Conservation (phyloP, 2,329 filamentous ascomycete genomes). For the Stachybotrys chartarum region DNA sequence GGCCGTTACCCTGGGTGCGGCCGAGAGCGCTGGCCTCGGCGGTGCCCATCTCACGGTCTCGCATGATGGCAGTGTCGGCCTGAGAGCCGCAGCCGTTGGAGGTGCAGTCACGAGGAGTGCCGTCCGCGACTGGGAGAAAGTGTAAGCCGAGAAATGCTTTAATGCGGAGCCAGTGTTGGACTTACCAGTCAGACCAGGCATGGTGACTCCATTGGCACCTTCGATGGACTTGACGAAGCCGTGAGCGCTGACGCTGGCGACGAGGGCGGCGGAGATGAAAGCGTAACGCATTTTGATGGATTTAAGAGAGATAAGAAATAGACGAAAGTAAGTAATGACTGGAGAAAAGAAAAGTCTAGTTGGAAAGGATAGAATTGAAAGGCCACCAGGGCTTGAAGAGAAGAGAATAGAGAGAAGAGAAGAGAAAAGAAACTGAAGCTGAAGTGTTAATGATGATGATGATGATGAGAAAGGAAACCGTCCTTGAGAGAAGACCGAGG, state of each 20-base stretch:
- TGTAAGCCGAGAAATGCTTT: background rate
- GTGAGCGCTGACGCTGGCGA: slow-evolving; percentile 47
- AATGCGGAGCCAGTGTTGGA: background rate
- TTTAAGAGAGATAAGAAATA: background rate
- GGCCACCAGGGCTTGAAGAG: background rate
- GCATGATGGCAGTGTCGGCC: slow-evolving; percentile 64
- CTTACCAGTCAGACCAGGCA: slow-evolving; percentile 46
- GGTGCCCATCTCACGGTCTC: slow-evolving; percentile 48
- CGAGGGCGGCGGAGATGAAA: slow-evolving; percentile 22
- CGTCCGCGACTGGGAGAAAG: slow-evolving; percentile 44
- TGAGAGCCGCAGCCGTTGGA: slow-evolving; percentile 56
- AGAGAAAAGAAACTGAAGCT: background rate
- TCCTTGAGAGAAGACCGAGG: background rate
- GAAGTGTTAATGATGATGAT: background rate
- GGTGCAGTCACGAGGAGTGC: slow-evolving; percentile 61
- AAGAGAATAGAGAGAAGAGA: background rate
- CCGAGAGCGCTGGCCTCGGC: slow-evolving; percentile 52
- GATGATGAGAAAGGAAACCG: background rate
- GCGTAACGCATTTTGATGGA: slow-evolving; percentile 21
- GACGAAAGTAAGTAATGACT: background rate
- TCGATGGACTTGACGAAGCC: slow-evolving; percentile 48
- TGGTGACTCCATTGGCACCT: slow-evolving; percentile 54
- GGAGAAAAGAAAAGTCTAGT: background rate
- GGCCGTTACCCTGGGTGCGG: slow-evolving; percentile 52
- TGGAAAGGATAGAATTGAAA: background rate